Evolutionary conservation across 2,329 filamentous ascomycete genomes (phyloP).

Genomic region (Aureobasidium sp.): DNA sequence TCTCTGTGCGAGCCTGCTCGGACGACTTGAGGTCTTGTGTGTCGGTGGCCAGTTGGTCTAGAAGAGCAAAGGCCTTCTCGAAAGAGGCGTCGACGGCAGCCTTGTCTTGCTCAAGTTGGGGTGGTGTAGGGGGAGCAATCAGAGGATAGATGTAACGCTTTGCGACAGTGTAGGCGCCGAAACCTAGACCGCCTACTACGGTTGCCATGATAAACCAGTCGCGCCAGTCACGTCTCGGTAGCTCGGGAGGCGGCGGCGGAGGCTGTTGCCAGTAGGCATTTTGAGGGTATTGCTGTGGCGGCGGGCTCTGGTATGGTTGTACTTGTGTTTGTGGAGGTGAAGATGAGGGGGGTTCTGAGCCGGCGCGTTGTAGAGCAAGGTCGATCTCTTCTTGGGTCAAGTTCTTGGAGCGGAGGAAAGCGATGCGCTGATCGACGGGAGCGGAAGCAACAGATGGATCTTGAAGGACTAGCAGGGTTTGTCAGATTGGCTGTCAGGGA

Average conservation of each 20-base stretch:
- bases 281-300: constrained; percentile 37
- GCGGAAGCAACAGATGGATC: constrained; percentile 86
- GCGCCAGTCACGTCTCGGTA: constrained; percentile 83
- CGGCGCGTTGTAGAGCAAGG: constrained; percentile 66
- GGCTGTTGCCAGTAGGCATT: constrained; percentile 44
- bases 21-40: constrained; percentile 80
- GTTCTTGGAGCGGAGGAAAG: constrained; percentile 94
- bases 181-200: constrained; percentile 78
- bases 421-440: constrained; percentile 83
- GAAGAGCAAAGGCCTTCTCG: constrained; percentile 77
- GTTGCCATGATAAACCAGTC: constrained; percentile 99
- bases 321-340: constrained; percentile 36
- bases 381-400: constrained; percentile 94
- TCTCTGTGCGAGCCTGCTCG: constrained; percentile 74
- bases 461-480: constrained; percentile 60
- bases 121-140: constrained; percentile 85
- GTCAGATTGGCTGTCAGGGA: not conserved
- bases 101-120: constrained; percentile 91
- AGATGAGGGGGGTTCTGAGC: constrained; percentile 43
- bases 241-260: constrained; percentile 45
- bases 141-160: constrained; percentile 91
- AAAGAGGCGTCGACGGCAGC: constrained; percentile 87
- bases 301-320: constrained; percentile 19
- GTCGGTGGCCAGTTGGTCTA: constrained; percentile 87
- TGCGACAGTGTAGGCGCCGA: constrained; percentile 78